Evolutionary conservation across 345 rosid species (phyloP).

Genomic region (Kernera saxatilis): DNA sequence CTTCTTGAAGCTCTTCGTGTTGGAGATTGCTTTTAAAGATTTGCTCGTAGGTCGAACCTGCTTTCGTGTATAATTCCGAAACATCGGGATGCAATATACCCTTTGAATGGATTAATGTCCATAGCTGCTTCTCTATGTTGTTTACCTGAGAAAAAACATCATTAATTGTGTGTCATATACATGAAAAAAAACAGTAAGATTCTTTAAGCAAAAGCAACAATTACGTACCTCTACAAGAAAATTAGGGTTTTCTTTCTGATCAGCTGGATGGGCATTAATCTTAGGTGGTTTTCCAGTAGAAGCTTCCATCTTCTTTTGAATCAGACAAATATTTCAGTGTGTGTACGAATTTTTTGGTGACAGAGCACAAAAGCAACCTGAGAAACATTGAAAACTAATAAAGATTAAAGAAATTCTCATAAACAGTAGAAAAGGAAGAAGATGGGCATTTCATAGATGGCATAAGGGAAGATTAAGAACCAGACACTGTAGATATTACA

Average conservation of each 20-base stretch:
- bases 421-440: neutral
- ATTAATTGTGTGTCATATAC: neutral
- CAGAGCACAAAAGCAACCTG: conserved; percentile 8
- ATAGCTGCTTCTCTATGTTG: conserved; percentile 60
- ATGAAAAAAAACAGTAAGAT: neutral
- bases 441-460: no score
- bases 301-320: conserved; percentile 18
- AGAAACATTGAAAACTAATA: neutral
- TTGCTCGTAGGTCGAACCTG: conserved; percentile 60
- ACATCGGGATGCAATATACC: conserved; percentile 55
- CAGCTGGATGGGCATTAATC: conserved; percentile 20
- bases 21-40: conserved; percentile 45
- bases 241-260: conserved; percentile 40
- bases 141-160: conserved; percentile 43
- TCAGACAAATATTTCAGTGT: neutral
- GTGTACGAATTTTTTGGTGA: neutral
- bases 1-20: conserved; percentile 64
- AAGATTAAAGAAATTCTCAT: neutral
- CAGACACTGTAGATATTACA: neutral
- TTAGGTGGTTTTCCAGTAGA: neutral
- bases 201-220: conserved; percentile 8
- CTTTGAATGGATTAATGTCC: conserved; percentile 46
- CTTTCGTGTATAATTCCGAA: conserved; percentile 47
- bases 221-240: conserved; percentile 51
- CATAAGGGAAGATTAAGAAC: neutral